A percentile compares a stretch with the other conserved stretches of the same genome.
phyloP scores from a whole-genome alignment of 2,329 filamentous ascomycete species.

The Claviceps sorghi region DNA sequence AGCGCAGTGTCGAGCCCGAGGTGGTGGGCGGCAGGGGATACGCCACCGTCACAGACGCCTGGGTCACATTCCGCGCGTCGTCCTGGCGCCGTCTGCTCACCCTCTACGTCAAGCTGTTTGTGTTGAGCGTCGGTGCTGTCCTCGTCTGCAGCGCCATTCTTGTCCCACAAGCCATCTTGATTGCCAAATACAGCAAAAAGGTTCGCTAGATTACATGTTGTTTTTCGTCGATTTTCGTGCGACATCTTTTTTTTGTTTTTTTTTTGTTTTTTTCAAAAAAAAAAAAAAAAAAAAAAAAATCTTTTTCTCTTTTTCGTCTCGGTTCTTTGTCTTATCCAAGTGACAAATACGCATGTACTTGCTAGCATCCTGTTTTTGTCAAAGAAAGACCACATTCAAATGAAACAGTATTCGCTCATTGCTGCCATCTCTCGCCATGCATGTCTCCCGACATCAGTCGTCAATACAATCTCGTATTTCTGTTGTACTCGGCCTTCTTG shows the following conservation, averaged over 20 bases:
- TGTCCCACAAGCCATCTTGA: constrained; percentile 34
- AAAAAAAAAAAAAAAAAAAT: too few species aligned
- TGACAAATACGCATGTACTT: background rate
- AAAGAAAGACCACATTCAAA: background rate
- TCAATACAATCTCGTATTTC: too few species aligned
- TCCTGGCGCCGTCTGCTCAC: constrained; percentile 61
- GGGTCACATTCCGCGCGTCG: constrained; percentile 60
- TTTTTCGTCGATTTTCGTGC: background rate
- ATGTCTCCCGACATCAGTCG: too few species aligned
- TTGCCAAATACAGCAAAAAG: constrained; percentile 12
- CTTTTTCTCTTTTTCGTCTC: background rate
- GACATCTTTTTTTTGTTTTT: background rate
- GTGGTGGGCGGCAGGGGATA: constrained; percentile 59
- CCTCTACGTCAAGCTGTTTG: constrained; percentile 58
- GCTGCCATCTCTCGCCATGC: background rate
- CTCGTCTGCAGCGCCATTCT: constrained; percentile 32
- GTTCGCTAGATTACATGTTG: background rate
- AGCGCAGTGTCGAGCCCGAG: constrained; percentile 59
- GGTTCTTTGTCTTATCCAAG: background rate
- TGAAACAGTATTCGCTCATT: background rate
- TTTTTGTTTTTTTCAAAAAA: background rate
- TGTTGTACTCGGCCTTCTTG: too few species aligned
- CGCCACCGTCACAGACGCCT: constrained; percentile 59
- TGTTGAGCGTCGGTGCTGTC: constrained; percentile 34
- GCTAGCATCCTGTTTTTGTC: background rate